A percentile compares a stretch with the other conserved stretches of the same genome.
These are phyloP conservation scores for Trichothecium sympodiale DNA, from an alignment of 2,329 filamentous ascomycete genomes.

Conservation along the genomic window DNA sequence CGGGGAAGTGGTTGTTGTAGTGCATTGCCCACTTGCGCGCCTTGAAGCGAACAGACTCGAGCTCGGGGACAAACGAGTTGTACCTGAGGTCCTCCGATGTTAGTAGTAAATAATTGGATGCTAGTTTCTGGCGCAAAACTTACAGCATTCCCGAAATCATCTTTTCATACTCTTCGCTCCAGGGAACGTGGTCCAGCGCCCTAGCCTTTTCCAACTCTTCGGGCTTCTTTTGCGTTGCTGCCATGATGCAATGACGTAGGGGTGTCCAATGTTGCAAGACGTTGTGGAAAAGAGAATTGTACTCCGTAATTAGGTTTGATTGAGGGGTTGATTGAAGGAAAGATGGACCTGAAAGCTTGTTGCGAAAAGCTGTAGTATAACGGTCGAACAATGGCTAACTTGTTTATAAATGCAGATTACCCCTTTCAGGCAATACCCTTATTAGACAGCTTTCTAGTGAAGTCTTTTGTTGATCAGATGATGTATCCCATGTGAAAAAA, in stretches of 20 bases:
- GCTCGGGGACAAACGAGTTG: slow-evolving; percentile 33
- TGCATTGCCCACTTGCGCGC: slow-evolving; percentile 44
- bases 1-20: slow-evolving; percentile 46
- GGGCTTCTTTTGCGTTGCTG: slow-evolving; percentile 1
- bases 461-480: too few species aligned
- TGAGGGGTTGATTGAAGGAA: too few species aligned
- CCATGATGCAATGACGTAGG: not conserved
- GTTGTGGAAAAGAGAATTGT: too few species aligned
- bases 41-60: slow-evolving; percentile 38
- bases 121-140: slow-evolving; percentile 8
- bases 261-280: too few species aligned
- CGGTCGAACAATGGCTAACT: too few species aligned
- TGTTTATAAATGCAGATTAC: too few species aligned
- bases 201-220: slow-evolving; percentile 20
- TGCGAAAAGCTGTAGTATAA: too few species aligned
- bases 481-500: too few species aligned
- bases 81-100: slow-evolving; percentile 30
- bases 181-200: slow-evolving; percentile 38
- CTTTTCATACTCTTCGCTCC: slow-evolving; percentile 50
- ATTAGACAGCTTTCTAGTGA: too few species aligned
- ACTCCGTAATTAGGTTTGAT: too few species aligned
- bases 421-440: too few species aligned
- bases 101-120: not conserved
- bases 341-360: too few species aligned
- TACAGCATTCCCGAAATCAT: slow-evolving; percentile 55